These are phyloP conservation scores for Persicaria tinctoria DNA, from an alignment of 148 eudicot species.

Conservation along the genomic window DNA sequence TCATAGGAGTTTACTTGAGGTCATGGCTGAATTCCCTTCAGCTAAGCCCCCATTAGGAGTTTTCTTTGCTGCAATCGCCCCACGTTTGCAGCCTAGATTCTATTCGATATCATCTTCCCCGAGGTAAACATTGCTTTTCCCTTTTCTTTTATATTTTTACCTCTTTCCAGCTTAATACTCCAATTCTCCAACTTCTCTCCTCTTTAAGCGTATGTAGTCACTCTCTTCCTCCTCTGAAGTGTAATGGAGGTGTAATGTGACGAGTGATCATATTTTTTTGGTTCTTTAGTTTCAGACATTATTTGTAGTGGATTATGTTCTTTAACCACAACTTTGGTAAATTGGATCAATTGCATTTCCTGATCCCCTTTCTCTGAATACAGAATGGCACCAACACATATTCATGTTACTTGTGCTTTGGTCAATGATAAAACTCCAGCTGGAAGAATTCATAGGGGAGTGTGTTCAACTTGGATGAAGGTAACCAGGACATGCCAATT, in stretches of 20 bases:
- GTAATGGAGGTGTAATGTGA: background rate
- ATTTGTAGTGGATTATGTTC: background rate
- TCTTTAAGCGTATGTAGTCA: background rate
- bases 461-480: slow-evolving; percentile 99
- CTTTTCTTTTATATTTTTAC: background rate
- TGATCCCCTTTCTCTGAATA: background rate
- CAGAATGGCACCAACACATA: slow-evolving; percentile 78
- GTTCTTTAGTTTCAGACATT: background rate
- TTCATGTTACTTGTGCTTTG: slow-evolving; percentile 91
- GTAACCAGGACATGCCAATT: slow-evolving; percentile 22
- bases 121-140: slow-evolving; percentile 26
- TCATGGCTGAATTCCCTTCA: slow-evolving; percentile 84
- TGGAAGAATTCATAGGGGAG: slow-evolving; percentile 87
- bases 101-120: slow-evolving; percentile 97
- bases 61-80: slow-evolving; percentile 89
- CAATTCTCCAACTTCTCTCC: background rate
- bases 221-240: background rate
- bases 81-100: slow-evolving; percentile 90
- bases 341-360: background rate
- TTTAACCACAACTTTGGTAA: background rate
- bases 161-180: background rate
- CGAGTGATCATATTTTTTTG: background rate
- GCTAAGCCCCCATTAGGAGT: slow-evolving; percentile 93
- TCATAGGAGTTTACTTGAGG: slow-evolving; percentile 93
- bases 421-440: slow-evolving; percentile 77